Evolutionary conservation across 1,284 basidiomycete species (phyloP).

Genomic region (Phylloboletellus chloephorus): DNA sequence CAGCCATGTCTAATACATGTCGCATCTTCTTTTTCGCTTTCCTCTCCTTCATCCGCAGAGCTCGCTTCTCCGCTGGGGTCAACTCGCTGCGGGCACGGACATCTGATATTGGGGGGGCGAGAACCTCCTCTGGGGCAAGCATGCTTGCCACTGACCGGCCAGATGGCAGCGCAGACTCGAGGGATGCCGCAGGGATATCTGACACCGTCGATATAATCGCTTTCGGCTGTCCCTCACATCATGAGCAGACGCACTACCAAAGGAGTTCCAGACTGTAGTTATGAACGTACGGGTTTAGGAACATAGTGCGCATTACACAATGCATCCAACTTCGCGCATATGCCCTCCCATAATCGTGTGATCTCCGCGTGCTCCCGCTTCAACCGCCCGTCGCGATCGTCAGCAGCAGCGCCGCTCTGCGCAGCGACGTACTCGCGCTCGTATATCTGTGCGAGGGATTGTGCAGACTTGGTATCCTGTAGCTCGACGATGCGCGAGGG

Average conservation of each 20-base stretch:
- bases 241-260: not conserved
- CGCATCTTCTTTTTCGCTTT: constrained; percentile 72
- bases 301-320: constrained; percentile 94
- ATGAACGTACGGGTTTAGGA: constrained; percentile 74
- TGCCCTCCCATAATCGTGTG: constrained; percentile 75
- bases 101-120: constrained; percentile 52
- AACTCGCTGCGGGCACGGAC: constrained; percentile 72
- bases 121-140: constrained; percentile 94
- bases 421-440: constrained; percentile 85
- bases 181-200: constrained; percentile 78
- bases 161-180: constrained; percentile 90
- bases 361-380: constrained; percentile 87
- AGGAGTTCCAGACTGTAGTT: not conserved
- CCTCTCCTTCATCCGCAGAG: constrained; percentile 64
- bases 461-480: constrained; percentile 80
- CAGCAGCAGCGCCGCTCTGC: constrained; percentile 48
- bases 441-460: constrained; percentile 94
- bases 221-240: constrained; percentile 63
- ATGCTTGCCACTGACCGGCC: constrained; percentile 71
- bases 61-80: constrained; percentile 80
- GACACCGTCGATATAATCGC: constrained; percentile 82
- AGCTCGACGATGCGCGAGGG: constrained; percentile 89
- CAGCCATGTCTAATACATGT: constrained; percentile 62
- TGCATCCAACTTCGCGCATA: constrained; percentile 89
- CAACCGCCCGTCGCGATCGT: constrained; percentile 87